Base-by-base conservation (phyloP, 345 rosid genomes). In the Pseudoturritis turrita region DNA sequence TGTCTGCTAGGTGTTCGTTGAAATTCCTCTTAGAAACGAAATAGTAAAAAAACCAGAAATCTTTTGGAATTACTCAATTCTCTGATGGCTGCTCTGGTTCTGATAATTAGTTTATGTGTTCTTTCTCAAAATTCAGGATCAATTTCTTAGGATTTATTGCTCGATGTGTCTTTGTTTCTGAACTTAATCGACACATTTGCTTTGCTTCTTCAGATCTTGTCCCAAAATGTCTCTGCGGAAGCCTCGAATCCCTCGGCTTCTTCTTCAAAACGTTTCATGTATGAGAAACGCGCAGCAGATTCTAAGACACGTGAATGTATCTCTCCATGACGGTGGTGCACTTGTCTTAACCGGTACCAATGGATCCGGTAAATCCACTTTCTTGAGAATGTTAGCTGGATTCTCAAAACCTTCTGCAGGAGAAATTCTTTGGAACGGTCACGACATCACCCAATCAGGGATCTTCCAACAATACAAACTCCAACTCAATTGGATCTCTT, bases 231-330 rank as follows among this genome's bases (percentile, higher is more conserved):
- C 89, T 78, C 72, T 84, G 9, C 60, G 84, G 31, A 86, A 75
- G 65, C 86, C 89, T 1, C 95, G 85, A 11, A 77, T 77, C 44
- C 96, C 95, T 59, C 83, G 89, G 36, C 82, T 91, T 21, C 83
- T 93, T 55, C 96, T 93, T 6, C 83, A 86, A 71, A 89, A 89
- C 67, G 96, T 93, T 49, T 89, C 98, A 0, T 94, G 97, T 79
- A 94, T 89, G 97, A 91, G 98, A 83, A 94, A 89, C 71, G 95
- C 91, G 0, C 92, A 88, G 40, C 95, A 89, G 73, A 86, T 94
- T 57, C 65, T 94, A 72, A 80, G 87, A 3, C 88, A 94, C 35
- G 89, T 87, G 21, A 94, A 91, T 37, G 85, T 86, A 13, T 85
- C 96, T 0, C 25, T 93, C 31, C 88, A 87, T 44, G 97, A 91